Conservation (phyloP, 129 eudicot species). For the Chrysanthemum lavandulifolium region DNA sequence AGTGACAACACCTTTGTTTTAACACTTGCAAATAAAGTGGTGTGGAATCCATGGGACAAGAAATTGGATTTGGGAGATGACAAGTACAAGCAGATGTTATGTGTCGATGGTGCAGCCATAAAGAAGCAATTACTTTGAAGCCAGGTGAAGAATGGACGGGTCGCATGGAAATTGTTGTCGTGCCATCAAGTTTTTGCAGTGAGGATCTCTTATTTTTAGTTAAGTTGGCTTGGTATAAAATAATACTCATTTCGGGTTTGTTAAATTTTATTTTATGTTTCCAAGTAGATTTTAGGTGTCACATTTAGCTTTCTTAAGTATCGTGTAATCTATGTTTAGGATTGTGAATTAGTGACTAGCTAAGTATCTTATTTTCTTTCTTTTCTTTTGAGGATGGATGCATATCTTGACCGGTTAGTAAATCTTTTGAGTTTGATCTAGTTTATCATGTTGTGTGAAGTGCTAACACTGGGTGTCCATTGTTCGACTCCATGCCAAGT, state of each 20-base stretch:
- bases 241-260: no score
- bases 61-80: slow-evolving; percentile 86
- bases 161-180: no score
- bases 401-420: slow-evolving; percentile 14
- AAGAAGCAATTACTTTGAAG: slow-evolving; percentile 71
- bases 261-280: not conserved
- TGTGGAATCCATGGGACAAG: slow-evolving; percentile 98
- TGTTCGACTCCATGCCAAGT: not conserved
- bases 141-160: slow-evolving; percentile 20
- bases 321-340: no score
- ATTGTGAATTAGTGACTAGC: no score
- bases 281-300: not conserved
- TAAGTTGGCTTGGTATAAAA: no score
- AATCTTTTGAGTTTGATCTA: not conserved
- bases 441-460: not conserved
- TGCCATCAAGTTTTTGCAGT: no score
- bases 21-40: slow-evolving; percentile 37
- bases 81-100: slow-evolving; percentile 85
- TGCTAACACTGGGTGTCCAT: not conserved
- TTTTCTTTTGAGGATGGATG: slow-evolving; percentile 18
- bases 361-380: not conserved
- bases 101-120: slow-evolving; percentile 80
- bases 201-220: no score
- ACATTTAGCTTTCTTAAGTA: no score
- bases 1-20: not conserved